These are phyloP conservation scores for Antarctomyces pellizariae DNA, from an alignment of 495 filamentous ascomycete species.

Conservation along the genomic window DNA sequence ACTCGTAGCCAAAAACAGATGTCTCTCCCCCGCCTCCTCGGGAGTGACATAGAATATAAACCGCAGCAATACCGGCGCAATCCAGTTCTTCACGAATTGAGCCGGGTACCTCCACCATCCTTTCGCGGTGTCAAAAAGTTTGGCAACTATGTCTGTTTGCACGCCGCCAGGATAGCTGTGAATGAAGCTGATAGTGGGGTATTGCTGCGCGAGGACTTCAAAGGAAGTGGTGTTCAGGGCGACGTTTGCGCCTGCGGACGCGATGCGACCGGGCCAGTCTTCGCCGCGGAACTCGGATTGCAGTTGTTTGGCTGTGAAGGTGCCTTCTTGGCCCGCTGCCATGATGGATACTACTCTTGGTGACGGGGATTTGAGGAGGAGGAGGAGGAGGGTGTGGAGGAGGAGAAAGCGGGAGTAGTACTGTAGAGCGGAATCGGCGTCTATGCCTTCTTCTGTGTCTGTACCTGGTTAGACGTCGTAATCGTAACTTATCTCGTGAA, in stretches of 20 bases:
- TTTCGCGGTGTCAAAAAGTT: conserved; percentile 3
- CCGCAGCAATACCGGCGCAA: conserved; percentile 1
- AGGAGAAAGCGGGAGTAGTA: conserved; percentile 14
- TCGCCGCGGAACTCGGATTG: too few species aligned
- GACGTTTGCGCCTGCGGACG: too few species aligned
- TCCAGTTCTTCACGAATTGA: not conserved
- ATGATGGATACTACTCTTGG: conserved; percentile 11
- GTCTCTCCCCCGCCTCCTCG: conserved; percentile 11
- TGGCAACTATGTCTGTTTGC: conserved; percentile 9
- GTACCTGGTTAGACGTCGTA: not conserved
- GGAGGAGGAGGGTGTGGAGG: conserved; percentile 9
- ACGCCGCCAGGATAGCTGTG: conserved; percentile 20
- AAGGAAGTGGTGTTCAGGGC: conserved; percentile 14
- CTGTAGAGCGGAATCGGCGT: conserved; percentile 10
- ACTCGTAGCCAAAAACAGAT: conserved; percentile 10
- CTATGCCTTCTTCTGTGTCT: conserved; percentile 14
- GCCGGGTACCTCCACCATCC: conserved; percentile 7
- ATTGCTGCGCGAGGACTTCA: conserved; percentile 12
- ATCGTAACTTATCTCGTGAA: conserved; percentile 2
- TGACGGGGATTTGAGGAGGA: conserved; percentile 8
- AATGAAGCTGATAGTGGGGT: conserved; percentile 15
- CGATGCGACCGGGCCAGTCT: too few species aligned
- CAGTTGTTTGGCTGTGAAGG: too few species aligned
- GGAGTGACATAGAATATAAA: conserved; percentile 7
- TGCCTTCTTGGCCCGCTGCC: conserved; percentile 8